phyloP scores from a whole-genome alignment of 306 rosid species.

The Ormosia emarginata region DNA sequence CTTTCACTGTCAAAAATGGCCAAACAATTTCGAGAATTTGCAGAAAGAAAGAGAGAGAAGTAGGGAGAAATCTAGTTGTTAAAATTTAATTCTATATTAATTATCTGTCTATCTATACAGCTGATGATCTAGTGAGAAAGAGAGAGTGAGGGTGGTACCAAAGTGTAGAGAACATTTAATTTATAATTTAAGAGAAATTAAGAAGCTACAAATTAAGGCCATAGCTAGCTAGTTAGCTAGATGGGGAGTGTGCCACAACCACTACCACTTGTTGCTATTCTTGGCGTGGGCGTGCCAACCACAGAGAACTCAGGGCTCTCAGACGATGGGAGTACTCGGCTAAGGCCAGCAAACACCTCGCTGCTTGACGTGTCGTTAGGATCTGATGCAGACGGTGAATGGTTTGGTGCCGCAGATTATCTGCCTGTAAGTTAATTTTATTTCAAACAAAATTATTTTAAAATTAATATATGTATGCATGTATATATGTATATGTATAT shows the following conservation, averaged over 20 bases:
- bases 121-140: neutral
- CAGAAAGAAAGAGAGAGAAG: neutral
- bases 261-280: constrained; percentile 27
- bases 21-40: neutral
- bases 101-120: constrained; percentile 39
- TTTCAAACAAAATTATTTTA: neutral
- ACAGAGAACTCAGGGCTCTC: constrained; percentile 86
- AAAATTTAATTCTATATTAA: constrained; percentile 31
- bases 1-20: neutral
- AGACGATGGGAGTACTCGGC: constrained; percentile 88
- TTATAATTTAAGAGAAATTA: constrained; percentile 13
- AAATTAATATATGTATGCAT: neutral
- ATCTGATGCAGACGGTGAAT: constrained; percentile 66
- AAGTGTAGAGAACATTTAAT: constrained; percentile 20
- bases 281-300: constrained; percentile 82
- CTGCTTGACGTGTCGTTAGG: constrained; percentile 83
- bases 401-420: constrained; percentile 71
- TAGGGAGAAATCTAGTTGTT: constrained; percentile 1
- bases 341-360: constrained; percentile 78
- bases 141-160: neutral
- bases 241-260: neutral
- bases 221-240: neutral
- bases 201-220: constrained; percentile 28
- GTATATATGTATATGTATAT: neutral
- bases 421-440: constrained; percentile 60